Conservation (phyloP, 306 rosid species). For the Notholithocarpus densiflorus region DNA sequence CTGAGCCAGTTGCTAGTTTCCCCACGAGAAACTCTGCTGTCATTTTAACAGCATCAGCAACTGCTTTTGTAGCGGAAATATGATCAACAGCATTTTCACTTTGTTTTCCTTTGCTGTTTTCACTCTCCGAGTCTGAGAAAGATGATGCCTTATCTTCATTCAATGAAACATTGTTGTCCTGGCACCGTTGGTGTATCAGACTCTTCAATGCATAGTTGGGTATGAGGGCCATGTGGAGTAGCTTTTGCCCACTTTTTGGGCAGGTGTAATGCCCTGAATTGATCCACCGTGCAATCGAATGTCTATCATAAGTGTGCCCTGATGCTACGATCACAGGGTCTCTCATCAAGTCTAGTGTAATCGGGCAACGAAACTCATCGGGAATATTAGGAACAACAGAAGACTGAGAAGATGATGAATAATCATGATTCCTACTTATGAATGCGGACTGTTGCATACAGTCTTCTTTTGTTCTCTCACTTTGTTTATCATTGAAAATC, state of each 20-base stretch:
- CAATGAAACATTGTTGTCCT: conserved; percentile 51
- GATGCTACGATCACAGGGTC: conserved; percentile 93
- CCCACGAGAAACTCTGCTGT: conserved; percentile 92
- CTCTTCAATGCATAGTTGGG: conserved; percentile 89
- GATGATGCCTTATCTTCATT: conserved; percentile 30
- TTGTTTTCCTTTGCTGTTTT: conserved; percentile 33
- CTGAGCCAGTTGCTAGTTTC: conserved; percentile 88
- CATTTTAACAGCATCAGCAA: conserved; percentile 76
- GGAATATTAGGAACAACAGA: conserved; percentile 46
- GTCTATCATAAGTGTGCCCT: conserved; percentile 80
- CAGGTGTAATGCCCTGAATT: conserved; percentile 88
- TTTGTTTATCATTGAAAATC: conserved; percentile 45
- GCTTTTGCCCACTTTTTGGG: conserved; percentile 85
- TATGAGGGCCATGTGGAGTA: conserved; percentile 83
- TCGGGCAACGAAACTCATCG: conserved; percentile 89
- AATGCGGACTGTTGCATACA: conserved; percentile 36
- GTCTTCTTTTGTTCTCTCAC: conserved; percentile 33
- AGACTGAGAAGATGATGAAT: conserved; percentile 55
- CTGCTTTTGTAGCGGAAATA: conserved; percentile 66
- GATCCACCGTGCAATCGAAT: conserved; percentile 81
- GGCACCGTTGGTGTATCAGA: conserved; percentile 77
- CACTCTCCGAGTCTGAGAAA: conserved; percentile 32
- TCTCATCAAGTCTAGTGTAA: conserved; percentile 78
- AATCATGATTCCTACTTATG: conserved; percentile 29
- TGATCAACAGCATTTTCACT: conserved; percentile 51